Percentiles rank a stretch among this genome's conserved stretches.
Evolutionary conservation across 2,329 filamentous ascomycete species (phyloP).

Genomic region (Talaromyces islandicus): DNA sequence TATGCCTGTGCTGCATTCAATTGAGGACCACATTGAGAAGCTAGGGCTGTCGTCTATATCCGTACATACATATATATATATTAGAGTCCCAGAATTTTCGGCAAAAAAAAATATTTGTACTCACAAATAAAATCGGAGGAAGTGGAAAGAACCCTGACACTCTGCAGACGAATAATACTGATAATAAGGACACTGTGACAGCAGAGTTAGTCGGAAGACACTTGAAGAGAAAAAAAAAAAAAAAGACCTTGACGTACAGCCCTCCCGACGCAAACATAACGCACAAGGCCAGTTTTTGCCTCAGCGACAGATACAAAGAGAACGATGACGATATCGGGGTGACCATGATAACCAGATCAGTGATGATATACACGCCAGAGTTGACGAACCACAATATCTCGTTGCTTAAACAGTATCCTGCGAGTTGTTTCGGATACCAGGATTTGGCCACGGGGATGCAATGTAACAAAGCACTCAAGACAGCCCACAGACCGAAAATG

Average conservation of each 20-base stretch:
- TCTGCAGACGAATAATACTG: slow-evolving; percentile 27
- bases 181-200: slow-evolving; percentile 17
- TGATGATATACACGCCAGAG: slow-evolving; percentile 38
- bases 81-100: background rate
- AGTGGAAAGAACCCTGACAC: slow-evolving; percentile 26
- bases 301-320: slow-evolving; percentile 34
- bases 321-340: slow-evolving; percentile 40
- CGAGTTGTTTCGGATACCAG: slow-evolving; percentile 21
- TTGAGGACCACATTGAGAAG: slow-evolving; percentile 31
- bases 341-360: slow-evolving; percentile 39
- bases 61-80: slow-evolving; percentile 3
- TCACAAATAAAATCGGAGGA: slow-evolving; percentile 30
- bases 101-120: background rate
- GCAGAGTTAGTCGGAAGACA: slow-evolving; percentile 15
- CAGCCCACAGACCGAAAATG: slow-evolving; percentile 29
- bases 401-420: slow-evolving; percentile 32
- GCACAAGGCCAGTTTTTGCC: slow-evolving; percentile 37
- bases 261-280: slow-evolving; percentile 37
- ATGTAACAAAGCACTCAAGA: slow-evolving; percentile 30
- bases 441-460: slow-evolving; percentile 32
- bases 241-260: slow-evolving; percentile 22
- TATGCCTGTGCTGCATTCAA: slow-evolving; percentile 37
- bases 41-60: slow-evolving; percentile 27
- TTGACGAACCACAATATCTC: slow-evolving; percentile 40
- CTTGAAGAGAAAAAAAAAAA: slow-evolving; percentile 10